A percentile compares a stretch with the other conserved stretches of the same genome.
phyloP scores from a whole-genome alignment of 139 green algal species.

The Chlamydomonas sp. region DNA sequence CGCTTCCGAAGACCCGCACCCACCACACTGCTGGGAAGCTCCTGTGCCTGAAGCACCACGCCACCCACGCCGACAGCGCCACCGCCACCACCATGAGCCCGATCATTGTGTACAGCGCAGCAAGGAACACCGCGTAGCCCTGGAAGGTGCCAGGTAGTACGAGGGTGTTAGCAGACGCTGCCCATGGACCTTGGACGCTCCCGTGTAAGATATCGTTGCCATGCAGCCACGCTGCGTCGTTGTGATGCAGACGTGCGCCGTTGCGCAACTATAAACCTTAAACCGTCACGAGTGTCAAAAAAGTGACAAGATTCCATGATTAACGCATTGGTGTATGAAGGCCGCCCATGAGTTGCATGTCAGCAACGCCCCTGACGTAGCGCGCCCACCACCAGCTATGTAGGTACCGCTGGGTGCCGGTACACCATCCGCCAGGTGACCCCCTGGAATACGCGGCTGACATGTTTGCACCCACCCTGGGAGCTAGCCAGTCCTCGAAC shows the following conservation, averaged over 20 bases:
- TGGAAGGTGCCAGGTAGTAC: neutral
- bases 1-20: neutral
- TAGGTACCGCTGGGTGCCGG: too few relatives aligned
- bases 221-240: too few relatives aligned
- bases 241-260: too few relatives aligned
- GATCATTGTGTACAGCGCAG: constrained; percentile 12
- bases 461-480: neutral
- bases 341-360: too few relatives aligned
- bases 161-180: neutral
- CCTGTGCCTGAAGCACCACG: constrained; percentile 60
- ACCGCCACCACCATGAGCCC: constrained; percentile 15
- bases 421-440: too few relatives aligned
- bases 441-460: neutral
- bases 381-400: too few relatives aligned
- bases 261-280: too few relatives aligned
- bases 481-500: constrained; percentile 4
- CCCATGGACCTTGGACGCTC: too few relatives aligned
- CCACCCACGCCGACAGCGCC: constrained; percentile 50
- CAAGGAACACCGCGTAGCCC: constrained; percentile 32
- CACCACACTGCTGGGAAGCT: constrained; percentile 60
- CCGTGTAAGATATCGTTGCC: too few relatives aligned
- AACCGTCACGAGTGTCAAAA: neutral
- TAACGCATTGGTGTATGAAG: too few relatives aligned
- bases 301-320: neutral
- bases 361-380: too few relatives aligned